phyloP scores from a whole-genome alignment of 352 stramenopile species.

The Pythium insidiosum region DNA sequence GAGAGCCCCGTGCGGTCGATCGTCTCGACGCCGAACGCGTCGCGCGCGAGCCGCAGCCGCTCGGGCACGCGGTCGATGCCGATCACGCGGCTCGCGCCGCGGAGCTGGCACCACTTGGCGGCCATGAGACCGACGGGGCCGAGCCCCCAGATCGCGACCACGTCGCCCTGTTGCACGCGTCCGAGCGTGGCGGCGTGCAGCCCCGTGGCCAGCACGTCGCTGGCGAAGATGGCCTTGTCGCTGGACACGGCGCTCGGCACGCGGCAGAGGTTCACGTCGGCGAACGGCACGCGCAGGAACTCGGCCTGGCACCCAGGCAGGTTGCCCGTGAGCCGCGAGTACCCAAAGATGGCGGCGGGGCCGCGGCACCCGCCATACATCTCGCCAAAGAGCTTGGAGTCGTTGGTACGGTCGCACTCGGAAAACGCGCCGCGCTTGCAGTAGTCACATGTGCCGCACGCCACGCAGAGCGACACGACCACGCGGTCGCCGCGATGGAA shows the following conservation, averaged over 20 bases:
- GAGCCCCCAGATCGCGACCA: conserved; percentile 28
- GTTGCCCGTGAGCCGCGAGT: conserved; percentile 20
- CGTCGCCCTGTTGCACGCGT: conserved; percentile 22
- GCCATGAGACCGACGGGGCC: conserved; percentile 26
- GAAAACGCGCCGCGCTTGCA: conserved; percentile 27
- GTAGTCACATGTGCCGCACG: conserved; percentile 28
- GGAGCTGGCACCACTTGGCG: conserved; percentile 21
- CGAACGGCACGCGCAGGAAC: conserved; percentile 41
- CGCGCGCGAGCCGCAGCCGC: conserved; percentile 20
- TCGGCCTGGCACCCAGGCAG: conserved; percentile 43
- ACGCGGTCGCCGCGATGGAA: conserved; percentile 30
- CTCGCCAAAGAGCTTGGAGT: conserved; percentile 25
- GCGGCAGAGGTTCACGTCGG: conserved; percentile 26
- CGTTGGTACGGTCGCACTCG: conserved; percentile 32
- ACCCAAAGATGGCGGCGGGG: conserved; percentile 29
- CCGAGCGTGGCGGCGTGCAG: conserved; percentile 29
- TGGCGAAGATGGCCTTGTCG: conserved; percentile 33
- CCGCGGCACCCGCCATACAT: conserved; percentile 25
- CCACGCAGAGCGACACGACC: conserved; percentile 28
- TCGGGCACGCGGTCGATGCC: conserved; percentile 26
- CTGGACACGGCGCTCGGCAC: conserved; percentile 19
- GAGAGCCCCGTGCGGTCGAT: conserved; percentile 18
- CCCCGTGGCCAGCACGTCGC: conserved; percentile 25
- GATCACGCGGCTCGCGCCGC: conserved; percentile 30
- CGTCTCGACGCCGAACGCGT: conserved; percentile 25